These are phyloP conservation scores for Blastocystis hominis DNA, from an alignment of 352 stramenopile species.

Conservation along the genomic window DNA sequence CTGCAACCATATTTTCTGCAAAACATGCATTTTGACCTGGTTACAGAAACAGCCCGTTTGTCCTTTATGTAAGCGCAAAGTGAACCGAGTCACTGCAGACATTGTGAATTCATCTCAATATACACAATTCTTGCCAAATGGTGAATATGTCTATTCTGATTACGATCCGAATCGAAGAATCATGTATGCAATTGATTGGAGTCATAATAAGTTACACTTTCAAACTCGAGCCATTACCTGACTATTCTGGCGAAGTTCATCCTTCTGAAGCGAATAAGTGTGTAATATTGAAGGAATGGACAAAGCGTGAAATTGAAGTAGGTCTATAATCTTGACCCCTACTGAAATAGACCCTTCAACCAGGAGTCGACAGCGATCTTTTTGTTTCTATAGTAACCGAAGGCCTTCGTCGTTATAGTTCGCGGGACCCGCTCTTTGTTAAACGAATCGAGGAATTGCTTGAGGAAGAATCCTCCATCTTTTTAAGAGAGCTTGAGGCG, in stretches of 20 bases:
- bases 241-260: not conserved
- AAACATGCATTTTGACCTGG: conserved; percentile 44
- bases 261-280: not conserved
- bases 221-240: not conserved
- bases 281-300: conserved; percentile 15
- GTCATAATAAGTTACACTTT: conserved; percentile 10
- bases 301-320: conserved; percentile 11
- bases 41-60: conserved; percentile 1
- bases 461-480: not conserved
- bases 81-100: conserved; percentile 3
- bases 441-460: not conserved
- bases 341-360: conserved; percentile 17
- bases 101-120: conserved; percentile 35
- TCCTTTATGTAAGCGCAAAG: conserved; percentile 20
- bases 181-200: not conserved
- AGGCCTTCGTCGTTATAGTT: not conserved
- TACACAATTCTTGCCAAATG: conserved; percentile 29
- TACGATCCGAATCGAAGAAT: not conserved
- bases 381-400: not conserved
- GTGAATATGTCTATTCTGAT: not conserved
- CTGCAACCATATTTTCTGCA: conserved; percentile 51
- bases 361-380: conserved; percentile 5
- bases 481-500: conserved; percentile 14
- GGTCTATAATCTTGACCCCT: not conserved
- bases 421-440: not conserved